A percentile compares a stretch with the other conserved stretches of the same genome.
phyloP scores from a whole-genome alignment of 2,329 filamentous ascomycete species.

The Aspergillus sp. region DNA sequence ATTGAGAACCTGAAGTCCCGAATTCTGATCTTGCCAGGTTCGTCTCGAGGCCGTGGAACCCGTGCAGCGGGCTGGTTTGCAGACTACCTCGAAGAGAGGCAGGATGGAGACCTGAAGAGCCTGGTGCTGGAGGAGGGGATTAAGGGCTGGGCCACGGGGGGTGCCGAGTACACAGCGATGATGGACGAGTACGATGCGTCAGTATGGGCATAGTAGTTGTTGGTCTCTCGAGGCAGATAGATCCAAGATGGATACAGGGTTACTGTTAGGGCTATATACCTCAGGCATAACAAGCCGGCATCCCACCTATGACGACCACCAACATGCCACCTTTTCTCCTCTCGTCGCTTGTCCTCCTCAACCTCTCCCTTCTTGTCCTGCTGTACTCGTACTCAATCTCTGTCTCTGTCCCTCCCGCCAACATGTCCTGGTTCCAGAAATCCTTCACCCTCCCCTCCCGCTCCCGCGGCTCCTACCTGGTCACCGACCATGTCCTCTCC shows the following conservation, averaged over 20 bases:
- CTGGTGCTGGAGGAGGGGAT: constrained; percentile 44
- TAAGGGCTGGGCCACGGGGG: constrained; percentile 45
- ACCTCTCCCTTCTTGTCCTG: too few species aligned
- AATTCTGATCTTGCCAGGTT: constrained; percentile 31
- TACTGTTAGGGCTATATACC: too few species aligned
- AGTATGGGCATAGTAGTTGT: constrained; percentile 1
- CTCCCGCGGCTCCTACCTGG: constrained; percentile 76
- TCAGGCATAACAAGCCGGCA: too few species aligned
- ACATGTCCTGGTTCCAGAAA: constrained; percentile 72
- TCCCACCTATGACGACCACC: too few species aligned
- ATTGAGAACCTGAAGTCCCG: not conserved
- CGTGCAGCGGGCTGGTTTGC: constrained; percentile 49
- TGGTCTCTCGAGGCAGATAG: constrained; percentile 8
- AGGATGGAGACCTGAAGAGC: constrained; percentile 38
- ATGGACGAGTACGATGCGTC: constrained; percentile 38
- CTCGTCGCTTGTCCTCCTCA: constrained; percentile 1
- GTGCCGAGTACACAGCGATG: constrained; percentile 37
- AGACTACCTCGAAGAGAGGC: constrained; percentile 40
- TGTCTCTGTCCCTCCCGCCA: too few species aligned
- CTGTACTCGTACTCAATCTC: too few species aligned
- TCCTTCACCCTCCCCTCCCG: constrained; percentile 67
- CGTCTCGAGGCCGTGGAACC: constrained; percentile 45
- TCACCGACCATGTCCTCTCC: constrained; percentile 65
- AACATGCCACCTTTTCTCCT: too few species aligned
- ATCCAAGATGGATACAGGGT: too few species aligned